Evolutionary conservation across 2,329 filamentous ascomycete species (phyloP), one percentile per base, ranked within the genome.

Genomic region (Trichoderma koningiopsis): DNA sequence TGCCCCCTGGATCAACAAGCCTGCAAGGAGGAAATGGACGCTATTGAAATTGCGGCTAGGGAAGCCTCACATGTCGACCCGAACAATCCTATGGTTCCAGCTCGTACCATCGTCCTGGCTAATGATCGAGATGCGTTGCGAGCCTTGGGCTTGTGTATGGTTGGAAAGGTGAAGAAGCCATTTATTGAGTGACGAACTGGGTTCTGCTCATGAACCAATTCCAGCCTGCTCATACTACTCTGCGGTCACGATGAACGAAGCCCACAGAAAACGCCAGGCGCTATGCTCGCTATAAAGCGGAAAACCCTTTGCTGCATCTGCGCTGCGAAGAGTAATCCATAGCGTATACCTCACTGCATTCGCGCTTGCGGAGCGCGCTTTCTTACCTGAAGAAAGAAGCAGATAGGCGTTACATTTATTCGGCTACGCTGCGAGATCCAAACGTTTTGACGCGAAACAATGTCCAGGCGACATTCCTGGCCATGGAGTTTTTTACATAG

Each of bases 11-110:
- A 99, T 77, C 93, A 97, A 76, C 93, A 96, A 73, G 92, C 91
- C 19, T 99, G 96, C 82, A 97, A 97, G 79, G 94, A 97, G 78
- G 96, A 98, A 82, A 97, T 99, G 93, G 94, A 97, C 75, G 94
- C 94, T 47, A 98, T 99, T 72, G 94, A 97, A 77, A 93, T 97
- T 80, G 92, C 96, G 0, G 96, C 96, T 55, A 95, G 94, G 79
- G 95, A 98, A 74, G 95, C 96, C 2, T 91, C 92, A 19, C 89
- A 92, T 71, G 91, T 98, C 71, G 93, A 95, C 74, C 91, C 91
- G 0, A 92, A 96, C 71, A 93, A 96, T 71, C 96, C 94, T 0
- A 94, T 96, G 90, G 81, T 97, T n/a, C 94, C 96, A 0, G 91
- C 94, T 1, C 89, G 91, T 71, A 90, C 88, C 8, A 96, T 99